Evolutionary conservation across 768 basidiomycete genomes (phyloP), one percentile per base, ranked within the genome.

Genomic region (Lactarius pseudohatsudake): DNA sequence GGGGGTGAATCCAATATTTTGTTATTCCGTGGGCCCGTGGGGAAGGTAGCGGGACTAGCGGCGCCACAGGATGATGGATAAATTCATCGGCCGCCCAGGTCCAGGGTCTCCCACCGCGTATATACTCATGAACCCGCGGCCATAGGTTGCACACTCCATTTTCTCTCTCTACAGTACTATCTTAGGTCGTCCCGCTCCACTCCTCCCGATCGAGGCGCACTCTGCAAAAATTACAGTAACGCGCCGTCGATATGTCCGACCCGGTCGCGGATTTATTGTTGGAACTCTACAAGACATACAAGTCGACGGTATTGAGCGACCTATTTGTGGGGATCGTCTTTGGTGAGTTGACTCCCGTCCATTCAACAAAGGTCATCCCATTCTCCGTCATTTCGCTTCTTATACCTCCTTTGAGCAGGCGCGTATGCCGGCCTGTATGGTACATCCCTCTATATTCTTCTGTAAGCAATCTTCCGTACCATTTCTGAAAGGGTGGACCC

Each of bases 401-500:
- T 32, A 32, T 41, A 26, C 16, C 26, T 53, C 26, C 50, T 11
- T 53, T 22, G 50, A n/a, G n/a, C 54, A 67, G 66, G 66, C 34
- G 43, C 13, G 1, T 67, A 67, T 28, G 57, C 56, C 41, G 58
- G 60, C n/a, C 10, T 64, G 18, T 67, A 64, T 18, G 36, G 58
- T 62, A 59, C 36, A 13, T 67, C 66, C 32, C 58, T 67, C 16
- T 64, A 64, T 58, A 59, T 64, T 54, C 66, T 67, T 20, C 58
- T 64, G 66, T 67, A 28, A 64, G 66, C 36, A 57, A 18, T 9
- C 32, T 36, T 22, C 36, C 57, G 7, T 20, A 28, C 15, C 41
- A 28, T 36, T 36, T 26, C 43, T 9, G 43, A 45, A 41, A 1
- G 16, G 41, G 4, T 11, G 22, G 4, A 26, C 6, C 22, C 5